Conservation (phyloP, 441 rosid species). For the Syzygium syzygioides region DNA sequence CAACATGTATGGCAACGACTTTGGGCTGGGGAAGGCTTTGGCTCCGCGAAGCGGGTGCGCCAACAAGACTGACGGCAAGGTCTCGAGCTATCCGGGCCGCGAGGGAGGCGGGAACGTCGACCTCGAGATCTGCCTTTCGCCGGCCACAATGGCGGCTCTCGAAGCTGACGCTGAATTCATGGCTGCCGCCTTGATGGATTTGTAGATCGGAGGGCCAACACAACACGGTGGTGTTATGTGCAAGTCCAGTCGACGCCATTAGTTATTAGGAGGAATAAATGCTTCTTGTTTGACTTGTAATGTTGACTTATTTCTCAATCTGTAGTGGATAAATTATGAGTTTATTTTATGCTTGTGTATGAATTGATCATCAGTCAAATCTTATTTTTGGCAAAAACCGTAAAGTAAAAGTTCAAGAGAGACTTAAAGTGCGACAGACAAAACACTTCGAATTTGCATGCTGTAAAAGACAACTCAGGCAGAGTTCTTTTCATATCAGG, state of each 20-base stretch:
- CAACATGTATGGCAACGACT: conserved; percentile 66
- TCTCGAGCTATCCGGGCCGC: conserved; percentile 51
- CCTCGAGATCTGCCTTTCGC: conserved; percentile 62
- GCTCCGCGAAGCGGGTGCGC: conserved; percentile 71
- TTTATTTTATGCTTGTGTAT: background rate
- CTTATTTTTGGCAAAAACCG: background rate
- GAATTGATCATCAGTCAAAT: background rate
- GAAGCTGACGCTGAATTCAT: conserved; percentile 63
- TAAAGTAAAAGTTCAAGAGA: background rate
- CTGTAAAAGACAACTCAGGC: no score
- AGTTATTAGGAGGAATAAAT: background rate
- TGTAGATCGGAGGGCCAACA: background rate
- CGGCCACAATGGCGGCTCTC: conserved; percentile 47
- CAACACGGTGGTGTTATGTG: background rate
- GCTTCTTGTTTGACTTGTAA: background rate
- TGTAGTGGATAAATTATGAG: background rate
- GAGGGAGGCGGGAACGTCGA: conserved; percentile 75
- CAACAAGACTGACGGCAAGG: conserved; percentile 68
- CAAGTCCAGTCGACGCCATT: background rate
- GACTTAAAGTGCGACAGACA: no score
- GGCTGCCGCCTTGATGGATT: conserved; percentile 18
- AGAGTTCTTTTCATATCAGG: no score
- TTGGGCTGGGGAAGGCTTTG: conserved; percentile 74
- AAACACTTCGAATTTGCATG: no score
- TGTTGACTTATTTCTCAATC: background rate